These are phyloP conservation scores for Daldinia decipiens DNA, from an alignment of 495 filamentous ascomycete species.

Conservation along the genomic window DNA sequence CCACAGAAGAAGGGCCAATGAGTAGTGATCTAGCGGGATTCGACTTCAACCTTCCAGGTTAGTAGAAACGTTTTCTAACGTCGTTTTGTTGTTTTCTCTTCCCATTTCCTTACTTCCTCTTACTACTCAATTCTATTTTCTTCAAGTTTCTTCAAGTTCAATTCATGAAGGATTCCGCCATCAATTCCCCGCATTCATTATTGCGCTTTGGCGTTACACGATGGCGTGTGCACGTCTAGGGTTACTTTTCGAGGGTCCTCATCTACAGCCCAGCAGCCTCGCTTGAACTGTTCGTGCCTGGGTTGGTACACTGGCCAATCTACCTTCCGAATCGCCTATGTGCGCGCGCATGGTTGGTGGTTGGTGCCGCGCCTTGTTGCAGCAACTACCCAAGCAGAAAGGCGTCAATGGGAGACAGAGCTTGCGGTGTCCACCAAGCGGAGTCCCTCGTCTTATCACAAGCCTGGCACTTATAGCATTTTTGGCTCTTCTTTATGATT, in stretches of 20 bases:
- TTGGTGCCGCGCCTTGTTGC: constrained; percentile 20
- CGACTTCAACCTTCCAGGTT: constrained; percentile 51
- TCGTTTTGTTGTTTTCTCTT: constrained; percentile 20
- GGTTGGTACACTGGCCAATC: constrained; percentile 9
- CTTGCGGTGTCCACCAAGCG: constrained; percentile 32
- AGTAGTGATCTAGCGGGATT: constrained; percentile 51
- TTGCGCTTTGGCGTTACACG: constrained; percentile 37
- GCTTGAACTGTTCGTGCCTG: constrained; percentile 28
- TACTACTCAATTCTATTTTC: background rate
- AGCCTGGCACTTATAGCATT: background rate
- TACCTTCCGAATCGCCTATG: constrained; percentile 31
- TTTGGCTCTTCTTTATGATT: background rate
- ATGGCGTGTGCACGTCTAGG: constrained; percentile 25
- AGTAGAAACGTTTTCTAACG: constrained; percentile 34
- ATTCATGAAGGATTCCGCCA: constrained; percentile 20
- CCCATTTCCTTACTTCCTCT: background rate
- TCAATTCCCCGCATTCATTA: constrained; percentile 38
- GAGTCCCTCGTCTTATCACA: constrained; percentile 40
- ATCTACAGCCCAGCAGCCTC: constrained; percentile 22
- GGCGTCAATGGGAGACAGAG: constrained; percentile 14
- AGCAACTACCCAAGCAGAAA: constrained; percentile 25
- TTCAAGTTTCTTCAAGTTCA: constrained; percentile 13
- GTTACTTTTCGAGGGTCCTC: constrained; percentile 14
- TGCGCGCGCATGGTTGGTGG: constrained; percentile 6
- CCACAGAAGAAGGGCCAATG: constrained; percentile 49